phyloP scores from a whole-genome alignment of 2,329 filamentous ascomycete species.

The Plectosphaerella cucumerina region DNA sequence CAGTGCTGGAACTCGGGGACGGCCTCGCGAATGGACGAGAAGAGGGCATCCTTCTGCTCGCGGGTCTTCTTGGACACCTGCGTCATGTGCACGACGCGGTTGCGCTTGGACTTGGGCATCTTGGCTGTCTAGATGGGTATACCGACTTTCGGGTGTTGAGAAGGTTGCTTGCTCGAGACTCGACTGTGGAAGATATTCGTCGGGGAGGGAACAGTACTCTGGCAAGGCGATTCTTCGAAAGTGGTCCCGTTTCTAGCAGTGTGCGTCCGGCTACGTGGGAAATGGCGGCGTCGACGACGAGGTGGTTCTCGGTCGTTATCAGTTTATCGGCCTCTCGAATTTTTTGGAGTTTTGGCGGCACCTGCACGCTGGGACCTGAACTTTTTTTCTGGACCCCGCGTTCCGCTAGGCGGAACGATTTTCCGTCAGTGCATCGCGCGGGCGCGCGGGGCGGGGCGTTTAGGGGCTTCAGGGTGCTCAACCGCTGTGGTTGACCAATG shows the following conservation, averaged over 20 bases:
- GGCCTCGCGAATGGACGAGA: constrained; percentile 80
- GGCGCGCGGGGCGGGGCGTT: no score
- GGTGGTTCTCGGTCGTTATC: constrained; percentile 1
- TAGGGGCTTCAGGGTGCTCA: no score
- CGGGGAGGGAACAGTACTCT: neutral
- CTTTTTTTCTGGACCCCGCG: constrained; percentile 16
- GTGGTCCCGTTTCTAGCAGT: no score
- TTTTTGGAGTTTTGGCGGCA: constrained; percentile 11
- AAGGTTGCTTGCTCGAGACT: neutral
- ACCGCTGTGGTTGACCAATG: no score
- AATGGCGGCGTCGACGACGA: neutral
- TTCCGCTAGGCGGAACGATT: constrained; percentile 15
- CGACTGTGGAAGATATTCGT: neutral
- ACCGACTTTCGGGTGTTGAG: neutral
- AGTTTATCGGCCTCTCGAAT: constrained; percentile 1
- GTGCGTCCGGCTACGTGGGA: neutral
- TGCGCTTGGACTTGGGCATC: constrained; percentile 97
- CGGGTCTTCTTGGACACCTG: constrained; percentile 89
- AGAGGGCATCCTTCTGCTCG: constrained; percentile 87
- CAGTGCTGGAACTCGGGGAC: constrained; percentile 84
- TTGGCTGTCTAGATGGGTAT: constrained; percentile 20
- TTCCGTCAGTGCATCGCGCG: constrained; percentile 4
- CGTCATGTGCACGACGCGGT: constrained; percentile 83
- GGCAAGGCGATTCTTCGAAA: no score
- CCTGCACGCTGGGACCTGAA: constrained; percentile 1